phyloP scores from a whole-genome alignment of 2,329 filamentous ascomycete genomes.

The Hymenoscyphus scutula region DNA sequence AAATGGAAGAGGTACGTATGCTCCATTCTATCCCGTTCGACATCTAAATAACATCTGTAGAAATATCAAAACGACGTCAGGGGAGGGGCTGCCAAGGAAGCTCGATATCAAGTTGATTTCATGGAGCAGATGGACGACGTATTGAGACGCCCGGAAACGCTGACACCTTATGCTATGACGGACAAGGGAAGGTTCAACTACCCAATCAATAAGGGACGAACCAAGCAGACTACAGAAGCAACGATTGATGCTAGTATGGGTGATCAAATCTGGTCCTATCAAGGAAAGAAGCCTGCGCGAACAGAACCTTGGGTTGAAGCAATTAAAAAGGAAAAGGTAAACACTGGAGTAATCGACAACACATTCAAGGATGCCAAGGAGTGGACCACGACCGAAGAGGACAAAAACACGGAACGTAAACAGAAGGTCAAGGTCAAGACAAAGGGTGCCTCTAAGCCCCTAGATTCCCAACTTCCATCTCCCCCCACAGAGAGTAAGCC shows the following conservation, averaged over 20 bases:
- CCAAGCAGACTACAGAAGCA: conserved; percentile 5
- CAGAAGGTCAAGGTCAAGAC: neutral
- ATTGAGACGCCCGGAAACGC: neutral
- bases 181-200: conserved; percentile 34
- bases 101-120: neutral
- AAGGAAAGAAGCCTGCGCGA: neutral
- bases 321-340: neutral
- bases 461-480: neutral
- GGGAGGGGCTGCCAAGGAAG: neutral
- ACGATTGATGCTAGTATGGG: conserved; percentile 4
- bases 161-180: neutral
- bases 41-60: neutral
- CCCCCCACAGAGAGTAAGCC: neutral
- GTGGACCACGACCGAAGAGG: neutral
- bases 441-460: neutral
- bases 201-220: conserved; percentile 42
- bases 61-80: neutral
- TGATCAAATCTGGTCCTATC: neutral
- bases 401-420: neutral
- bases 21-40: neutral
- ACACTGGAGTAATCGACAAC: neutral
- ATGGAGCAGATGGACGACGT: neutral
- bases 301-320: neutral
- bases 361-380: neutral
- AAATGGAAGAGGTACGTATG: neutral